Evolutionary conservation across 2,329 filamentous ascomycete genomes (phyloP), one percentile per base, ranked within the genome.

Genomic region (Fusarium anthophilum): DNA sequence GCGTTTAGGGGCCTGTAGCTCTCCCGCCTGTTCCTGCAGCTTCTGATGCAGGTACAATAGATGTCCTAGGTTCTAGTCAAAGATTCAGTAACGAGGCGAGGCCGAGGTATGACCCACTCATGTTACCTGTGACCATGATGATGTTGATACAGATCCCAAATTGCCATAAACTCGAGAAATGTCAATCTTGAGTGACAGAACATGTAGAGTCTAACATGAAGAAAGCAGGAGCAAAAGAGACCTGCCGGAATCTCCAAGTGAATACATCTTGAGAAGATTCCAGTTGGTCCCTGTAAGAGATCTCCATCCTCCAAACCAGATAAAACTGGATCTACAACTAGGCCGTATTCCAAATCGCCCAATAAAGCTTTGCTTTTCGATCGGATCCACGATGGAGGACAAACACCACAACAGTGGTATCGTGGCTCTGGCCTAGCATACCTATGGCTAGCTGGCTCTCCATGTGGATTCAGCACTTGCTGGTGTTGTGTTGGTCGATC

Each of bases 311-410:
- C 63, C 39, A 57, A 64, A 70, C 64, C 32, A 59, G 43, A 75
- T 26, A 60, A 48, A 55, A 59, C 57, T 35, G 28, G 54, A 70
- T 69, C 30, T 57, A 38, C 37, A 58, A 45, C 57, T 41, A 41
- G 43, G 18, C 30, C 45, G 54, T 44, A 73, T 73, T 75, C 64
- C 64, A 73, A 66, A 75, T 75, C 50, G 28, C 57, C 44, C 14
- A n/a, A 44, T 47, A 30, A 47, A 30, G 38, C n/a, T 44, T 44
- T 35, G 30, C 37, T 57, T 58, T 45, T 48, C 38, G 54, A 30
- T 54, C 60, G 32, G 57, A 57, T 32, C 45, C 54, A 30, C 68
- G 54, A 26, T 63, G 30, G 22, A 64, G 47, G 48, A 44, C 12
- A 37, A 72, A 50, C 14, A 48, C 35, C 24, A 30, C 11, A 37